Percentiles rank a stretch among this genome's conserved stretches.
Conservation (phyloP, 202 grass and related monocot species). For the Musa balbisiana region DNA sequence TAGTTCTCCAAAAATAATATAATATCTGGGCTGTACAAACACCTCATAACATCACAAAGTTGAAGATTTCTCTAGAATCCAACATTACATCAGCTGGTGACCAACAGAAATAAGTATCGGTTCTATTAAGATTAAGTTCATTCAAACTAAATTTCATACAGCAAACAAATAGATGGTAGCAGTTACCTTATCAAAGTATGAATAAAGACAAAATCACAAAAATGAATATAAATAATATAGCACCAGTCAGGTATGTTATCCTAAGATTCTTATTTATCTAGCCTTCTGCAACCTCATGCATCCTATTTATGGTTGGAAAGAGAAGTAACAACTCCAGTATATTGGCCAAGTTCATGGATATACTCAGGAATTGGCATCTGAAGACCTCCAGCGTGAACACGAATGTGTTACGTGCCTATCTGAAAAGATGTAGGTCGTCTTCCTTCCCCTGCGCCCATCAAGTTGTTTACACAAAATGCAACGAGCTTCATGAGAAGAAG, state of each 20-base stretch:
- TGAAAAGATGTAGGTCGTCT: conserved; percentile 20
- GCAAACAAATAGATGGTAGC: not conserved
- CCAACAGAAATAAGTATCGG: conserved; percentile 20
- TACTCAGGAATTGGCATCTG: not conserved
- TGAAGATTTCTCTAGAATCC: conserved; percentile 23
- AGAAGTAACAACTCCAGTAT: conserved; percentile 34
- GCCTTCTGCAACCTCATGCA: too few species aligned
- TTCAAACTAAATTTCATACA: conserved; percentile 41
- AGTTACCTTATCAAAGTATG: too few species aligned
- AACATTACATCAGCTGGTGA: too few species aligned
- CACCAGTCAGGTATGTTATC: too few species aligned
- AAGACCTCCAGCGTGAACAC: not conserved
- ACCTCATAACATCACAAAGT: conserved; percentile 49
- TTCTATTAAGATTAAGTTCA: conserved; percentile 75
- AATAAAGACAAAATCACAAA: too few species aligned
- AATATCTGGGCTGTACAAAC: conserved; percentile 41
- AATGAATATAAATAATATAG: too few species aligned
- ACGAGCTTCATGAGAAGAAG: conserved; percentile 17
- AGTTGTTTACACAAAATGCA: conserved; percentile 23
- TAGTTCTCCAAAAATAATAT: conserved; percentile 40
- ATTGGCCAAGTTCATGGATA: conserved; percentile 22
- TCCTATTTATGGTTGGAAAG: conserved; percentile 20
- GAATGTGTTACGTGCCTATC: conserved; percentile 22
- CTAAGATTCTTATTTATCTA: too few species aligned
- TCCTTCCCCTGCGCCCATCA: conserved; percentile 25